Evolutionary conservation across 2,329 filamentous ascomycete species (phyloP).

Genomic region (Penicillium palitans): DNA sequence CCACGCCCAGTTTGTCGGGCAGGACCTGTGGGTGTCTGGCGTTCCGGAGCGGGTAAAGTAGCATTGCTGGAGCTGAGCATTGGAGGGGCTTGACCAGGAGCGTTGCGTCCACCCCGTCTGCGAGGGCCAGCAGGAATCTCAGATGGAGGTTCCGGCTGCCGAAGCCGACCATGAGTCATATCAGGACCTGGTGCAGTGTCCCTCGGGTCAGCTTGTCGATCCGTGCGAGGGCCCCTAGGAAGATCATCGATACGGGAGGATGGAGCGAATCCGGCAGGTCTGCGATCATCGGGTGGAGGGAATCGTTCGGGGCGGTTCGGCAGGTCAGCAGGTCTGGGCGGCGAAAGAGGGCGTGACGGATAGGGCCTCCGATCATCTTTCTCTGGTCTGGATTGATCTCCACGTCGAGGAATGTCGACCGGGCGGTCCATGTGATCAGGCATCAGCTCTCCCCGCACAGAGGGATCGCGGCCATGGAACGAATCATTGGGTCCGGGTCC

Average conservation of each 20-base stretch:
- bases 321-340: conserved; percentile 29
- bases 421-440: conserved; percentile 34
- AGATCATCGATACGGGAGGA: conserved; percentile 46
- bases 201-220: conserved; percentile 39
- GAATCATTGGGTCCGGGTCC: conserved; percentile 30
- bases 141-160: conserved; percentile 38
- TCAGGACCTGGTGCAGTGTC: conserved; percentile 45
- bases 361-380: conserved; percentile 37
- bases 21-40: conserved; percentile 48
- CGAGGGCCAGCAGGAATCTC: conserved; percentile 59
- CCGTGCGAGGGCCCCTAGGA: conserved; percentile 55
- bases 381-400: conserved; percentile 30
- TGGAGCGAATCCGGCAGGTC: conserved; percentile 29
- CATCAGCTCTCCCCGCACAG: conserved; percentile 38
- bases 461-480: conserved; percentile 31
- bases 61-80: conserved; percentile 22
- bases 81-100: conserved; percentile 32
- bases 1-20: conserved; percentile 40
- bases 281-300: conserved; percentile 36
- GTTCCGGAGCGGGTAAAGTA: conserved; percentile 34
- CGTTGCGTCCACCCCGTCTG: conserved; percentile 30
- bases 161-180: conserved; percentile 49
- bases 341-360: conserved; percentile 28
- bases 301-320: conserved; percentile 41
- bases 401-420: conserved; percentile 33